Evolutionary conservation across 1,284 basidiomycete genomes (phyloP), one percentile per base, ranked within the genome.

Genomic region (Quambalaria eucalypti): DNA sequence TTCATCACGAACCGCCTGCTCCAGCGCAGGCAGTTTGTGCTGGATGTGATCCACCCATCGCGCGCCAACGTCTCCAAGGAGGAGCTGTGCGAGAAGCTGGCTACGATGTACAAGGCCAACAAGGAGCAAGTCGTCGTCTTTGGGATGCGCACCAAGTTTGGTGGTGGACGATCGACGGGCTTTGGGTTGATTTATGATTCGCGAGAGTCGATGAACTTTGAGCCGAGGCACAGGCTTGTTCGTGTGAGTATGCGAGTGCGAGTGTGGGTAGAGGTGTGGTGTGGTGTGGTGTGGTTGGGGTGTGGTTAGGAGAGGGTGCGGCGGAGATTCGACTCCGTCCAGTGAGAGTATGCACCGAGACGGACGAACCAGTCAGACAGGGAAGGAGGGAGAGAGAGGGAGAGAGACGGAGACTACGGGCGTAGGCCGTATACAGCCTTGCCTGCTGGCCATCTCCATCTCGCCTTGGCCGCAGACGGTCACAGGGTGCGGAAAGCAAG

Each of bases 1-100:
- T 98, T 98, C 84, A 89, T 97, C 79, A 96, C 92, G 76, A 98
- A 99, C 86, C 90, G 91, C 69, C 87, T 98, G 68, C 83, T 99
- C 59, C 87, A 90, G 76, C 88, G 95, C 75, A 81, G 80, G 76
- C 82, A 82, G 66, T 74, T 77, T 69, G 84, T 96, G 71, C 82
- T 96, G 62, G 93, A 96, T 75, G 84, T 98, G 75, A 86, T 97
- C 71, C 95, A 99, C 82, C 93, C 95, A 33, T 87, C 85, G 57
- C 89, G 92, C 62, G 79, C 95, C 64, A 98, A 95, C 79, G 88
- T 98, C 77, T 87, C 93, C 76, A 91, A 89, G 80, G 79, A 83
- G 56, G 93, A 98, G 77, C 84, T 99, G 72, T 82, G 85, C 57
- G 92, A 96, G 79, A 95, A 93, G 81, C 86, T 99, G 68, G 88